Evolutionary conservation across 768 basidiomycete genomes (phyloP), one percentile per base, ranked within the genome.

Genomic region (Thelephora ganbajun): DNA sequence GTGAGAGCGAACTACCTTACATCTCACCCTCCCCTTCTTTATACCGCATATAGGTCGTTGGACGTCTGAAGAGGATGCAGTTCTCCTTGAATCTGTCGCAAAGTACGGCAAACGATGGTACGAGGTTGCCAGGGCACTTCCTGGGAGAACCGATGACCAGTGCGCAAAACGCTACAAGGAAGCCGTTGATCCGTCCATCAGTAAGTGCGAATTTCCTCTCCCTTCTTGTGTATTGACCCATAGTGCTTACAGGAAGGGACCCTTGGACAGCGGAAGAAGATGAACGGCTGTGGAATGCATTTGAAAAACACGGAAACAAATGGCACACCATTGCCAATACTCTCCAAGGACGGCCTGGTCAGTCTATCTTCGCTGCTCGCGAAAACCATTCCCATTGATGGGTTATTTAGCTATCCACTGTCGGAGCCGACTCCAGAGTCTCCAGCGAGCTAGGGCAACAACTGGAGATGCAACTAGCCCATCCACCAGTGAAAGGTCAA

Each of bases 101-200:
- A 16, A 33, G 18, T 30, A 50, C 34, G 53, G 49, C 19, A 37
- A 22, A 20, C 48, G 49, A n/a, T 54, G 53, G 52, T 35, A 43
- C 39, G 46, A 52, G 33, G 49, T 54, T 30, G 48, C 53, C 13
- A 33, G 37, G 26, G 45, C 33, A 23, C 35, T 54, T 22, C 18
- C 23, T 43, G 51, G 52, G 11, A 43, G 53, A 33, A 52, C 51
- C 2, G 48, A 50, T 42, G 43, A 50, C 30, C 53, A 54, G 41
- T 54, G 52, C 33, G 45, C 53, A 19, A 48, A 44, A 14, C 33
- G 53, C 11, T 53, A 45, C 19, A 42, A 34, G 44, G 44, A 42
- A 20, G 41, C 39, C n/a, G 22, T 48, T 22, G 35, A 41, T 19
- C 33, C 46, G 13, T 44, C 35, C 6, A 34, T 48, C 18, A 4